A percentile compares a stretch with the other conserved stretches of the same genome.
Evolutionary conservation across 352 stramenopile species (phyloP).

Genomic region (Phytophthora vignae): DNA sequence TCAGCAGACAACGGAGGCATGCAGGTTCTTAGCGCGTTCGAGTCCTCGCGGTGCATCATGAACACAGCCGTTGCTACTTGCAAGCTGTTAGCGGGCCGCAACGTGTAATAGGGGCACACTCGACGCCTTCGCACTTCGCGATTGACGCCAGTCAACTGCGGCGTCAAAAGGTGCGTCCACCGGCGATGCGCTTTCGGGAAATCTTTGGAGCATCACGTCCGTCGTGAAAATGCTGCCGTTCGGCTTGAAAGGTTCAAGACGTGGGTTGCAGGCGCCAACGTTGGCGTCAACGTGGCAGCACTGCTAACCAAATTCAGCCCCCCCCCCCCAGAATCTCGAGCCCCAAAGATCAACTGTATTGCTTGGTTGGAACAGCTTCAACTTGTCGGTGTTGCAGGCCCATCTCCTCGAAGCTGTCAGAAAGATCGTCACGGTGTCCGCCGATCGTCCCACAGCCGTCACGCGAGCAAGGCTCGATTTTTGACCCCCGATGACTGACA

Average conservation of each 20-base stretch:
- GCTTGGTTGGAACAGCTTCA: constrained; percentile 4
- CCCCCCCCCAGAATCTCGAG: background rate
- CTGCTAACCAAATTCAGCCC: no score
- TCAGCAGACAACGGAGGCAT: background rate
- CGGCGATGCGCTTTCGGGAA: constrained; percentile 14
- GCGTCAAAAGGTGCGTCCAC: background rate
- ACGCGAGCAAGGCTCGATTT: constrained; percentile 8
- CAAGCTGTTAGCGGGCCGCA: no score
- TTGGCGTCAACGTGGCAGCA: constrained; percentile 3
- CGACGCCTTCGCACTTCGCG: no score
- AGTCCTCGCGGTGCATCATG: background rate
- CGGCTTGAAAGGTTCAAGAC: background rate
- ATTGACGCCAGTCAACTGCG: background rate
- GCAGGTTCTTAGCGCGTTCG: background rate
- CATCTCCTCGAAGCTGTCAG: constrained; percentile 10
- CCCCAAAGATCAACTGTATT: background rate
- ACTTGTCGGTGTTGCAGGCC: constrained; percentile 9
- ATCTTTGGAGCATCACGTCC: constrained; percentile 12
- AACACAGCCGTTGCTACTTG: no score
- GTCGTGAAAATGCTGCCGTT: constrained; percentile 29
- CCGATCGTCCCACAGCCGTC: constrained; percentile 19
- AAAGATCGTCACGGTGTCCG: constrained; percentile 12
- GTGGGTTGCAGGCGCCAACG: background rate
- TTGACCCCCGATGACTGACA: constrained; percentile 22
- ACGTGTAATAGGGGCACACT: no score